These are phyloP conservation scores for Podospora tetraspora DNA, from an alignment of 495 filamentous ascomycete species.

Conservation along the genomic window DNA sequence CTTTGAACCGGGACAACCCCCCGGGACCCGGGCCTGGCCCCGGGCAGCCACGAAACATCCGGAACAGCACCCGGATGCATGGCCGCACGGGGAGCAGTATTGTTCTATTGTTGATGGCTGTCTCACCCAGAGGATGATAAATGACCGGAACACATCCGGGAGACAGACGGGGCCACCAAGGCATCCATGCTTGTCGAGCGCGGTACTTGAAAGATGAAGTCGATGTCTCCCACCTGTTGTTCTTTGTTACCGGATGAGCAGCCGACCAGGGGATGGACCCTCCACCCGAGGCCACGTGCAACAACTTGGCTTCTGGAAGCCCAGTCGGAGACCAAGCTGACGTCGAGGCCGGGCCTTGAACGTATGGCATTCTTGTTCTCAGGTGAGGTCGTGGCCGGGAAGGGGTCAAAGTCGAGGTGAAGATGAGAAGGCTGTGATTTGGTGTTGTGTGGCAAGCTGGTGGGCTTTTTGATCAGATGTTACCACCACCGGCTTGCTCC, in stretches of 20 bases:
- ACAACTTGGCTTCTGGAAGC: not conserved
- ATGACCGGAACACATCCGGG: not conserved
- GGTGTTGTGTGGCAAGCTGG: not conserved
- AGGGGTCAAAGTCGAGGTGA: not conserved
- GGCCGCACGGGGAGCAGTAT: not conserved
- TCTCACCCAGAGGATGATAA: not conserved
- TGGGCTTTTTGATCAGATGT: not conserved
- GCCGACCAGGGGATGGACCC: not conserved
- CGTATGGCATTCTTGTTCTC: no score
- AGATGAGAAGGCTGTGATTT: not conserved
- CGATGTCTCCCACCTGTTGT: not conserved
- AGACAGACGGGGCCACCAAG: not conserved
- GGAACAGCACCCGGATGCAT: not conserved
- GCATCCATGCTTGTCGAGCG: not conserved
- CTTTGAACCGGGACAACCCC: not conserved
- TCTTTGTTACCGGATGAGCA: not conserved
- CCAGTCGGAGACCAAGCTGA: not conserved
- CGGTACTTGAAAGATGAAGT: not conserved
- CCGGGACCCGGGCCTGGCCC: not conserved
- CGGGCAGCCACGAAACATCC: not conserved
- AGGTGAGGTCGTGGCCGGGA: not conserved
- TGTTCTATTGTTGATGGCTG: not conserved
- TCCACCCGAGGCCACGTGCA: not conserved
- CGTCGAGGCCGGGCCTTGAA: not conserved
- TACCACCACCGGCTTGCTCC: not conserved